Conservation (phyloP, 106 monocot genomes). For the Triglochin maritima region DNA sequence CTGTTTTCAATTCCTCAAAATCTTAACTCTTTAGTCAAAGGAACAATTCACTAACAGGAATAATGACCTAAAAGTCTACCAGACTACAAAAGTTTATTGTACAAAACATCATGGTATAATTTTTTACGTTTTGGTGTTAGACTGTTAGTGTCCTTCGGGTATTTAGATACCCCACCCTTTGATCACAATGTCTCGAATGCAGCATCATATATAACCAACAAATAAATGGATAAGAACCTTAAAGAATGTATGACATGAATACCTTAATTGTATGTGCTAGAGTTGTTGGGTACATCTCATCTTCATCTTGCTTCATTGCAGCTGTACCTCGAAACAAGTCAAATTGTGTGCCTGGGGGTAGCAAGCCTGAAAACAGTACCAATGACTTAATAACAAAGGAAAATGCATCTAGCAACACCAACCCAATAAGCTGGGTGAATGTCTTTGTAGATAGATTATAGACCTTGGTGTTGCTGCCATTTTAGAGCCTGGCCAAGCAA, state of each 20-base stretch:
- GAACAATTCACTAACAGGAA: too few relatives aligned
- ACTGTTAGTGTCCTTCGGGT: too few relatives aligned
- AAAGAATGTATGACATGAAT: neutral
- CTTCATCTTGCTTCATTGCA: slow-evolving; percentile 99
- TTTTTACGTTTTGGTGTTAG: too few relatives aligned
- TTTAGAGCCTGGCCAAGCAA: slow-evolving; percentile 96
- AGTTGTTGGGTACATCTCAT: slow-evolving; percentile 82
- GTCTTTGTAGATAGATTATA: neutral
- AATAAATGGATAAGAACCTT: neutral
- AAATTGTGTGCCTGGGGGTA: slow-evolving; percentile 95
- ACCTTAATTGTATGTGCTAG: slow-evolving; percentile 85
- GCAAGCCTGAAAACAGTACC: slow-evolving; percentile 44
- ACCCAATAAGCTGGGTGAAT: too few relatives aligned
- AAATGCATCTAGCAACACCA: too few relatives aligned
- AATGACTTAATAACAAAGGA: neutral
- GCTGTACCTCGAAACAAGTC: slow-evolving; percentile 97
- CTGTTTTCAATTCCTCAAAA: too few relatives aligned
- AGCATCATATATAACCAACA: neutral
- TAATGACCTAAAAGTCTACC: too few relatives aligned
- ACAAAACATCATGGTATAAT: too few relatives aligned
- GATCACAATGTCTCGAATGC: neutral
- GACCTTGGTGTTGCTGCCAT: slow-evolving; percentile 99
- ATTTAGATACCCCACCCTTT: too few relatives aligned
- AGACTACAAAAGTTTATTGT: too few relatives aligned
- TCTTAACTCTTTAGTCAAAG: too few relatives aligned